Evolutionary conservation across 257 asterid species (phyloP), one percentile per base, ranked within the genome.

Genomic region (Nicotiana obtusifolia): DNA sequence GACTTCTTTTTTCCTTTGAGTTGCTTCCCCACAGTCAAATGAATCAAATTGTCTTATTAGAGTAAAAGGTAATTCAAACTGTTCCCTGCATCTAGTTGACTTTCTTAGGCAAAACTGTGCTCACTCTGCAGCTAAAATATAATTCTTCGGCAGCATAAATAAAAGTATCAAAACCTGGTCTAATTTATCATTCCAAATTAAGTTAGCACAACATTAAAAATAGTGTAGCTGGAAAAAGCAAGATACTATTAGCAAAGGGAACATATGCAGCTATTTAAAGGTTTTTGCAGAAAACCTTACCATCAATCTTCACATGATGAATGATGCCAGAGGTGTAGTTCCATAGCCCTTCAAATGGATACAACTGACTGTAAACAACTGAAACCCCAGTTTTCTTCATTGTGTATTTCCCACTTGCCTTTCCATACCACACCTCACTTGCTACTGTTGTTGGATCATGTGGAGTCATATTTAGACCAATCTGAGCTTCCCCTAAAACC

Each of bases 371-470:
- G 35, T 93, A 94, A 86, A 93, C 86, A 49, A 87, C 24, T 10
- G 98, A 92, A 67, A 71, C 84, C 78, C 98, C 98, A 30, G 81
- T 84, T 68, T 81, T 69, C n/a, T 83, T 91, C 83, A 71, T 81
- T 4, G 81, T 67, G 66, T 89, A 90, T 0, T 84, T 87, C 17
- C 92, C 92, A 84, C 95, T 87, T 82, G 88, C 84, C 84, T 85
- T 90, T 28, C 98, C 97, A 85, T 90, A 94, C 92, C 90, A 88
- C 64, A 93, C 97, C 87, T 91, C 98, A 88, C 96, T 93, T 3
- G 77, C 89, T 53, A 94, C 97, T 56, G 71, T 82, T 49, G 86
- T 81, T n/a, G 97, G 93, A 85, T 93, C 93, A 79, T 86, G 79
- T 64, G 94, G 90, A 5, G 94, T 92, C 59, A 93, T 91, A 81